Evolutionary conservation across 176 grass and related monocot genomes (phyloP), one percentile per base, ranked within the genome.

Genomic region (Saccharum spontaneum): DNA sequence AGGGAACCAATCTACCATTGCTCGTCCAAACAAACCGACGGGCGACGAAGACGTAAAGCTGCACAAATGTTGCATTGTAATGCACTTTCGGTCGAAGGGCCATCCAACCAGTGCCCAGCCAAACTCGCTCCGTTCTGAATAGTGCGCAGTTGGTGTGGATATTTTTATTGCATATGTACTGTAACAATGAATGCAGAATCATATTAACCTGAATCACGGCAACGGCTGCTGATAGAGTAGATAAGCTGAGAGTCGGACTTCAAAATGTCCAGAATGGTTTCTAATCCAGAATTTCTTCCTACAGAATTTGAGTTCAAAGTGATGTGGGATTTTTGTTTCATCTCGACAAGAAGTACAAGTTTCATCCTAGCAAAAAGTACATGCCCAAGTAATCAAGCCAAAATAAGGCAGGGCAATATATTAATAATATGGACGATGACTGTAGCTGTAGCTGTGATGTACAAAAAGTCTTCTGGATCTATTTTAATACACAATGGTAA

Each of bases 401-500:
- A 65, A 26, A 26, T 26, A 15, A 57, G n/a, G 59, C 17, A 83
- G 86, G 61, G 26, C 12, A 31, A 64, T 14, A 83, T 79, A 87
- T 80, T 80, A 60, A 87, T 79, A 57, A 57, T 62, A 80, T 57
- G 46, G 33, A 60, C 20, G 30, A 28, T 62, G 67, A 26, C 15
- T 75, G 22, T 76, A 44, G n/a, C n/a, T n/a, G n/a, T n/a, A n/a
- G 3, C 70, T 78, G 48, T 83, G 62, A 71, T 87, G 64, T 84
- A 87, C 89, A 87, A 59, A 71, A 57, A 79, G 0, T 67, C 46
- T 79, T 65, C 45, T 70, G 63, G 75, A 63, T 34, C 85, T 87
- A 84, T 60, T 40, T 28, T 76, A 76, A 81, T 77, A 62, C 87
- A 81, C 83, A 71, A 70, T 69, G 67, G 50, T 70, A 71, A 80